Evolutionary conservation across 2,329 filamentous ascomycete species (phyloP), one percentile per base, ranked within the genome.

Genomic region (Magnaporthiopsis rhizophila): DNA sequence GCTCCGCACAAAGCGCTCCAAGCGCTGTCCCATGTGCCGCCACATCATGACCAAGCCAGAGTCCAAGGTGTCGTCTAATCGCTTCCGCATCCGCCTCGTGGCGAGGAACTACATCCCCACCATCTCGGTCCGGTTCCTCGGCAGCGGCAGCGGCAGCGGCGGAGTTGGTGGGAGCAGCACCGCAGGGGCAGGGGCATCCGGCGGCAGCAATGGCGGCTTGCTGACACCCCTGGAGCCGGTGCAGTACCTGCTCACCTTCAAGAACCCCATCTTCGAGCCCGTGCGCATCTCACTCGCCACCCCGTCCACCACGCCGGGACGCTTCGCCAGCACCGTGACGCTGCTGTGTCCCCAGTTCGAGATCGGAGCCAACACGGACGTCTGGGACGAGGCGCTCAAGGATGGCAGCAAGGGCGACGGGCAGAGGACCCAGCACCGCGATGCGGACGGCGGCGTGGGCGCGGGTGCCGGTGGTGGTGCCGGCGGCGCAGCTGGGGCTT

Each of bases 21-120:
- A 97, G 78, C 91, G 95, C 59, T 99, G 95, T 76, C 89, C 91
- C 62, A 85, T 89, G 13, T 99, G 95, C 77, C 89, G 95, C 15
- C 94, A 98, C 78, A 97, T 98, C 73, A 89, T 99, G 69, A 90
- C 92, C 66, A 96, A 96, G 74, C 95, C 94, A 18, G 95, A 99
- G 76, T 86, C 88, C 65, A 99, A 98, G 76, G 88, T 96, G 38
- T 86, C 87, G 60, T 94, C 90, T 63, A 95, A 90, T 8, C 89
- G 93, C 36, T 98, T 95, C 83, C 90, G 94, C 71, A 97, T 99
- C 75, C 90, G 91, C 64, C 84, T 98, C 0, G 88, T 98, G 6
- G 96, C 95, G 28, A 85, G 89, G 64, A 92, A 89, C 73, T 94
- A 96, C 76, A 91, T 99, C 67, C 95, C 95, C 0, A 87, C 87